Evolutionary conservation across 257 asterid genomes (phyloP).

Genomic region (Sherardia arvensis): DNA sequence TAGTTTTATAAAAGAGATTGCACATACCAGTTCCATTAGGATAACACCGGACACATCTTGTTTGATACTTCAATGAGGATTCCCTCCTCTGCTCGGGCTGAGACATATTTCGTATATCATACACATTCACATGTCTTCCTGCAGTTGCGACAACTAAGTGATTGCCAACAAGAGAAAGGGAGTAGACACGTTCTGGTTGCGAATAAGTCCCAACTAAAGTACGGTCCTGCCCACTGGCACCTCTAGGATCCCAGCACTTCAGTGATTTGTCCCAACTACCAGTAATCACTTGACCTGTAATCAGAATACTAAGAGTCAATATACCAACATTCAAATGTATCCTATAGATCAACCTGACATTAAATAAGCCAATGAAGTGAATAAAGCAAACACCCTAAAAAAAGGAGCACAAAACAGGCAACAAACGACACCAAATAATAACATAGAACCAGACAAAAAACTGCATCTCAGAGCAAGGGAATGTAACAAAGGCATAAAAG

Average conservation of each 20-base stretch:
- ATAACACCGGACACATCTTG: conserved; percentile 86
- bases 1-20: conserved; percentile 3
- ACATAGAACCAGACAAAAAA: not conserved
- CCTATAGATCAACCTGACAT: not conserved
- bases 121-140: conserved; percentile 91
- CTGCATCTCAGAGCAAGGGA: not conserved
- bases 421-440: not conserved
- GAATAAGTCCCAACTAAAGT: conserved; percentile 70
- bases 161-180: conserved; percentile 81
- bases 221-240: conserved; percentile 88
- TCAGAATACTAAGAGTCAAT: conserved; percentile 8
- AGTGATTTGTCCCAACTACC: conserved; percentile 98
- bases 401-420: not conserved
- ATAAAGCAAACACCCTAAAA: not conserved
- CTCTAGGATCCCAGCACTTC: conserved; percentile 99
- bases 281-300: conserved; percentile 88
- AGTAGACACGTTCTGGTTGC: conserved; percentile 98
- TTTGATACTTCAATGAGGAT: conserved; percentile 89
- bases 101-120: conserved; percentile 87
- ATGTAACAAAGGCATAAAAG: not conserved
- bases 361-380: not conserved
- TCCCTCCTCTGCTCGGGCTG: conserved; percentile 95
- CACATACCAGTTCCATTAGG: conserved; percentile 87
- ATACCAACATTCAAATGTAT: not conserved
- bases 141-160: conserved; percentile 93